Conservation (phyloP, 306 rosid genomes). For the Castanea mollissima region DNA sequence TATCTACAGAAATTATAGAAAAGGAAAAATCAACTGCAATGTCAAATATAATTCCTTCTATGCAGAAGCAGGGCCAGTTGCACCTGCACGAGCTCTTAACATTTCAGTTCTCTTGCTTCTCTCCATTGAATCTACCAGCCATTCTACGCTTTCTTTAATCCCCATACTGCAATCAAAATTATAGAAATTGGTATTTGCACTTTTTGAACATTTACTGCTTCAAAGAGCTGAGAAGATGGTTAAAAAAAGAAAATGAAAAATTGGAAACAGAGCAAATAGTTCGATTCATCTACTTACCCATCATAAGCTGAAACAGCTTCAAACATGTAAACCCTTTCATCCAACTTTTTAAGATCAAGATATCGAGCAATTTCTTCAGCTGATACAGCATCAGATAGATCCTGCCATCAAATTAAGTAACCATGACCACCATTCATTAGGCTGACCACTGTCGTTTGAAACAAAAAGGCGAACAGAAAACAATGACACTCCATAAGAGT, state of each 20-base stretch:
- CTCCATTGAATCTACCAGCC: constrained; percentile 96
- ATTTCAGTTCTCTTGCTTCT: constrained; percentile 96
- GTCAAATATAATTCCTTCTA: constrained; percentile 24
- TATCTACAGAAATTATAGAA: constrained; percentile 39
- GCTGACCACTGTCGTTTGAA: background rate
- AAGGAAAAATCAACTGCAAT: constrained; percentile 26
- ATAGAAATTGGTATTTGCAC: background rate
- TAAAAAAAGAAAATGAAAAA: background rate
- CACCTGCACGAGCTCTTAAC: constrained; percentile 77
- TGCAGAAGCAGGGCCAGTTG: constrained; percentile 51
- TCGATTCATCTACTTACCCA: constrained; percentile 56
- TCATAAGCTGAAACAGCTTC: constrained; percentile 94
- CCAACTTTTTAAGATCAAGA: constrained; percentile 91
- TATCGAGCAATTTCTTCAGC: constrained; percentile 83
- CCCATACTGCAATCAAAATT: constrained; percentile 67
- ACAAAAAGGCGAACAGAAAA: background rate
- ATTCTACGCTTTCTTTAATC: constrained; percentile 79
- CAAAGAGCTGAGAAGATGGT: constrained; percentile 9
- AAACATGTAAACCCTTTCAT: constrained; percentile 92
- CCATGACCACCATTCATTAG: background rate
- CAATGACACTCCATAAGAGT: background rate
- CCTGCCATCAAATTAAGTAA: constrained; percentile 48
- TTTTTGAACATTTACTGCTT: background rate
- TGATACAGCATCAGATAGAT: constrained; percentile 73
- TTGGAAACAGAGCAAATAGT: constrained; percentile 11